Conservation (phyloP, 768 basidiomycete species). For the Rhodotorula taiwanensis region DNA sequence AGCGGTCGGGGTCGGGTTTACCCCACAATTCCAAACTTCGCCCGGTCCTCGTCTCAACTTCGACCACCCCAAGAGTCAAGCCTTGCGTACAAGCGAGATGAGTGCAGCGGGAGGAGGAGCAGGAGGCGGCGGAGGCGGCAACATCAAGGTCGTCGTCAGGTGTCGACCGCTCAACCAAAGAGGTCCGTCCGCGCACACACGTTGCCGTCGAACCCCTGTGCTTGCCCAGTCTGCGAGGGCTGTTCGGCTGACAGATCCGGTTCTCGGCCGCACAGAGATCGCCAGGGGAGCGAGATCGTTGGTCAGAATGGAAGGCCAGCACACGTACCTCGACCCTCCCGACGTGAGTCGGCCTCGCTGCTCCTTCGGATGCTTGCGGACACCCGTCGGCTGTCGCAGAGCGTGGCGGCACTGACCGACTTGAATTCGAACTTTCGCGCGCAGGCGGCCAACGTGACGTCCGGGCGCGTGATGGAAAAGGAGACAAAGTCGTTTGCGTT, state of each 20-base stretch:
- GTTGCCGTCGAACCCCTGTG: too few relatives aligned
- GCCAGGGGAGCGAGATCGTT: slow-evolving; percentile 87
- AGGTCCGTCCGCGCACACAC: slow-evolving; percentile 56
- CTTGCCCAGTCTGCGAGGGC: background rate
- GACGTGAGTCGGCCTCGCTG: slow-evolving; percentile 51
- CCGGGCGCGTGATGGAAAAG: slow-evolving; percentile 61
- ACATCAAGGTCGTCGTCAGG: slow-evolving; percentile 53
- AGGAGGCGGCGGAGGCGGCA: slow-evolving; percentile 21
- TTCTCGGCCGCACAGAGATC: slow-evolving; percentile 56
- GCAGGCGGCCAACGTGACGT: slow-evolving; percentile 47
- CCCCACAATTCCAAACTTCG: background rate
- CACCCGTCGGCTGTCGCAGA: too few relatives aligned
- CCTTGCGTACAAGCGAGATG: too few relatives aligned
- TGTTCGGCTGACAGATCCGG: background rate
- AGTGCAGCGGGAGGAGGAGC: too few relatives aligned
- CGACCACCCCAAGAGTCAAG: too few relatives aligned
- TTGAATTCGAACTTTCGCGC: background rate
- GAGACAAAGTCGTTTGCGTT: slow-evolving; percentile 86
- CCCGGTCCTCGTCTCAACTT: background rate
- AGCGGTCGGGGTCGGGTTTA: too few relatives aligned
- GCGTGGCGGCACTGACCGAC: too few relatives aligned
- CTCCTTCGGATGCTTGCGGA: too few relatives aligned
- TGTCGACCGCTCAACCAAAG: slow-evolving; percentile 93
- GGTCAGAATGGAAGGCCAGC: slow-evolving; percentile 90
- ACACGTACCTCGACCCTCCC: slow-evolving; percentile 86